Evolutionary conservation across 2,329 filamentous ascomycete species (phyloP), one percentile per base, ranked within the genome.

Genomic region (Apiospora saccharicola): DNA sequence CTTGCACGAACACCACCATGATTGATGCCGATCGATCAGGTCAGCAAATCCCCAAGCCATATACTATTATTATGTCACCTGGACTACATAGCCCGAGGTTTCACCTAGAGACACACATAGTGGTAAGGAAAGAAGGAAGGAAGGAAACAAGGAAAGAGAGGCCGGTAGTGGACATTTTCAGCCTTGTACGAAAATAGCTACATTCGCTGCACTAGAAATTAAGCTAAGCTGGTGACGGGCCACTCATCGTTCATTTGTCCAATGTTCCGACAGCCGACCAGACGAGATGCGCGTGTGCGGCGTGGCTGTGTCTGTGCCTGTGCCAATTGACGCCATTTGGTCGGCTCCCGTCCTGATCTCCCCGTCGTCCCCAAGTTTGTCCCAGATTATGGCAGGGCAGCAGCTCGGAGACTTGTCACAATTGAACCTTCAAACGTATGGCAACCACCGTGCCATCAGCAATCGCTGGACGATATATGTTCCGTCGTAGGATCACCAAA

Each of bases 111-210:
- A 30, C 49, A 53, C 24, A 5, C 24, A 13, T 30, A 37, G 5
- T 24, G 47, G 12, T n/a, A 19, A 22, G 16, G 7, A 61, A 34
- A 10, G 5, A 47, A 47, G 19, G 46, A 47, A 41, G n/a, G 26
- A 37, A 10, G 34, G 49, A 49, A 49, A 6, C 4, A 49, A n/a
- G 16, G 14, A 57, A 14, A 30, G 13, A 37, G 22, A 37, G 14
- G 26, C 30, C 53, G 26, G 12, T 61, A 37, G 53, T 61, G 53
- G 53, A 61, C 30, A 22, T 61, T 34, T 8, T 64, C 57, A 64
- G 57, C 57, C 57, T 41, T 64, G 57, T 64, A 64, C 57, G 34
- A 41, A 64, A 64, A 64, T 64, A 64, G 57, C 22, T 24, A 64
- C 19, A 37, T 30, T 61, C 16, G 22, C 53, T 22, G 8, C 26